phyloP scores from a whole-genome alignment of 768 basidiomycete species.

The Lentinula lateritia region DNA sequence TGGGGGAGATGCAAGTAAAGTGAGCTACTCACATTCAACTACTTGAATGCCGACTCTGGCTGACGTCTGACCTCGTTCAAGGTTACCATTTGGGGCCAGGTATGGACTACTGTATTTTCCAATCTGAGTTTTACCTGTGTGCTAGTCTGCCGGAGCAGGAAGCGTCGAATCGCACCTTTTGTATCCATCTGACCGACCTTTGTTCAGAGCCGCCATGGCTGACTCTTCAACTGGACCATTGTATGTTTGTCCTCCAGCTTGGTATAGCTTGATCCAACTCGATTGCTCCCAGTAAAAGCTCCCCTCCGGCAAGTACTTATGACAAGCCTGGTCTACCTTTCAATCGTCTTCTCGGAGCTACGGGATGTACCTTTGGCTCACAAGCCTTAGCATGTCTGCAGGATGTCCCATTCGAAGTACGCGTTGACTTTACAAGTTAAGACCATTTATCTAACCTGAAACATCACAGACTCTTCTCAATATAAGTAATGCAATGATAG shows the following conservation, averaged over 20 bases:
- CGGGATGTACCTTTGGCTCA: conserved; percentile 37
- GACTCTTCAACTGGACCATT: conserved; percentile 52
- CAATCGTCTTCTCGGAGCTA: conserved; percentile 35
- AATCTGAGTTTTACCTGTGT: not conserved
- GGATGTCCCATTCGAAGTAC: conserved; percentile 37
- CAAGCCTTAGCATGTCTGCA: conserved; percentile 39
- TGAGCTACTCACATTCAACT: conserved; percentile 9
- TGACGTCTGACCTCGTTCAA: conserved; percentile 11
- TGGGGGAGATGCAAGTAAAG: conserved; percentile 58
- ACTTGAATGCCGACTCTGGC: not conserved
- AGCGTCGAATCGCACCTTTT: conserved; percentile 44
- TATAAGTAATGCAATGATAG: conserved; percentile 42
- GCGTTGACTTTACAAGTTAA: not conserved
- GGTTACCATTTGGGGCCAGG: conserved; percentile 57
- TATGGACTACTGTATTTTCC: conserved; percentile 10
- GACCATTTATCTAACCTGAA: not conserved
- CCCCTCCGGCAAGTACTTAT: conserved; percentile 36
- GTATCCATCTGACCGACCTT: conserved; percentile 27
- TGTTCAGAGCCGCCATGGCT: conserved; percentile 49
- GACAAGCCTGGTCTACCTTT: conserved; percentile 50
- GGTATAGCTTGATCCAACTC: not conserved
- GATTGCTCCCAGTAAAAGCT: conserved; percentile 38
- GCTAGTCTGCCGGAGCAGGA: conserved; percentile 47
- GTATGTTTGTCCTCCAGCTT: conserved; percentile 23
- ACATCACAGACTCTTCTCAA: conserved; percentile 38